phyloP scores from a whole-genome alignment of 2,329 filamentous ascomycete genomes.

The Penicillium expansum region DNA sequence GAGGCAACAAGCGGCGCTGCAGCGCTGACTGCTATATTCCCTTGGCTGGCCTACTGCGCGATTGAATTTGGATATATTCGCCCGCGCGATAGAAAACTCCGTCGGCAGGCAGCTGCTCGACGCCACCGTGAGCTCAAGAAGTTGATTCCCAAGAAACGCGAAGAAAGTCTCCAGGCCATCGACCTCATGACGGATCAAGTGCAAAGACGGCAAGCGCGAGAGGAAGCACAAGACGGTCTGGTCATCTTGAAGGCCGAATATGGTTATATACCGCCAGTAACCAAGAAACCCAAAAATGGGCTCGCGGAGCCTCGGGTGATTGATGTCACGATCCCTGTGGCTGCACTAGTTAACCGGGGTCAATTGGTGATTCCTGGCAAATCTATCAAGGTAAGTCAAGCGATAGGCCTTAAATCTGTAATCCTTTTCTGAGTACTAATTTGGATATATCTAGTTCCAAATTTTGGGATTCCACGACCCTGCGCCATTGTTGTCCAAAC shows the following conservation, averaged over 20 bases:
- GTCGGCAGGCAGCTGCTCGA: constrained; percentile 34
- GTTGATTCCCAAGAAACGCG: constrained; percentile 35
- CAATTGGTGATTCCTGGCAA: constrained; percentile 40
- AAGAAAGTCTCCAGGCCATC: constrained; percentile 41
- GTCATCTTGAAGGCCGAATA: constrained; percentile 44
- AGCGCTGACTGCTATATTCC: constrained; percentile 36
- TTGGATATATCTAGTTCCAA: constrained; percentile 32
- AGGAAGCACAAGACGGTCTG: constrained; percentile 36
- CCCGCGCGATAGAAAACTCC: constrained; percentile 37
- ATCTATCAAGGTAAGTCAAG: constrained; percentile 34
- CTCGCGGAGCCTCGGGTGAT: constrained; percentile 28
- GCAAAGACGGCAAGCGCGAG: constrained; percentile 36
- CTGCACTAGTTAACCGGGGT: constrained; percentile 43
- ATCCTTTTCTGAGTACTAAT: constrained; percentile 16
- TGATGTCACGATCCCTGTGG: constrained; percentile 46
- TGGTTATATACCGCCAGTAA: constrained; percentile 33
- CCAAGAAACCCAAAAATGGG: constrained; percentile 24
- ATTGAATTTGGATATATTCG: constrained; percentile 44
- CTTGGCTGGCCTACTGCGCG: constrained; percentile 41
- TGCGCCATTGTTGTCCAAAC: constrained; percentile 42
- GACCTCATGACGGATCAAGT: constrained; percentile 43
- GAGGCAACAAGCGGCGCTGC: constrained; percentile 36
- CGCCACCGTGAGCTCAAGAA: constrained; percentile 39
- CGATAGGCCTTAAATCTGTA: neutral
- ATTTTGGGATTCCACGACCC: constrained; percentile 47